Conservation (phyloP, 2,329 filamentous ascomycete species). For the Cercospora brassicicola region DNA sequence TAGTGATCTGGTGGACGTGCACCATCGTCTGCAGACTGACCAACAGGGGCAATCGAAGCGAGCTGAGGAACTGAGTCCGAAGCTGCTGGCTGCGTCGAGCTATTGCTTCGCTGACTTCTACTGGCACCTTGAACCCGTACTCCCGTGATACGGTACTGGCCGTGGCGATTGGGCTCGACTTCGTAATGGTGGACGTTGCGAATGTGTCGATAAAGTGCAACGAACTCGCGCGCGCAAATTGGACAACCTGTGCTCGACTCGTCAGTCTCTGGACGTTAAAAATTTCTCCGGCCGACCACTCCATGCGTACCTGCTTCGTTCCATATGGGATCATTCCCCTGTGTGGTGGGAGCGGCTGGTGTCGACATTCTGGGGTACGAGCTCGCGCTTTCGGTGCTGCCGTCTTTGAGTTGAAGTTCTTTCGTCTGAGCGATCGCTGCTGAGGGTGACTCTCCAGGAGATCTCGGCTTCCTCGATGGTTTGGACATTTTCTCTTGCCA, state of each 20-base stretch:
- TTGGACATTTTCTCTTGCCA: background rate
- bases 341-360: background rate
- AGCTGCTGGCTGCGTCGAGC: background rate
- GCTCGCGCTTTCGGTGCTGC: background rate
- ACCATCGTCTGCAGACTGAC: background rate
- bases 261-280: background rate
- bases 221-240: background rate
- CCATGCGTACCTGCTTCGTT: background rate
- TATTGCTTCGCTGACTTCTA: background rate
- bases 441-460: background rate
- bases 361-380: background rate
- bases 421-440: background rate
- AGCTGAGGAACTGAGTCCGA: background rate
- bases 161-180: background rate
- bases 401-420: background rate
- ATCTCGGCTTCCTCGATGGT: background rate
- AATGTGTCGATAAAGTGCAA: background rate
- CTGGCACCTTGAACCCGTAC: background rate
- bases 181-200: background rate
- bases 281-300: background rate
- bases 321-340: background rate
- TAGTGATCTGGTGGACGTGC: background rate
- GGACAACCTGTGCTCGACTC: background rate
- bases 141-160: background rate
- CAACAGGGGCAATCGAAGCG: background rate